phyloP scores from a whole-genome alignment of 2,329 filamentous ascomycete species.

The Aspergillus flavus region DNA sequence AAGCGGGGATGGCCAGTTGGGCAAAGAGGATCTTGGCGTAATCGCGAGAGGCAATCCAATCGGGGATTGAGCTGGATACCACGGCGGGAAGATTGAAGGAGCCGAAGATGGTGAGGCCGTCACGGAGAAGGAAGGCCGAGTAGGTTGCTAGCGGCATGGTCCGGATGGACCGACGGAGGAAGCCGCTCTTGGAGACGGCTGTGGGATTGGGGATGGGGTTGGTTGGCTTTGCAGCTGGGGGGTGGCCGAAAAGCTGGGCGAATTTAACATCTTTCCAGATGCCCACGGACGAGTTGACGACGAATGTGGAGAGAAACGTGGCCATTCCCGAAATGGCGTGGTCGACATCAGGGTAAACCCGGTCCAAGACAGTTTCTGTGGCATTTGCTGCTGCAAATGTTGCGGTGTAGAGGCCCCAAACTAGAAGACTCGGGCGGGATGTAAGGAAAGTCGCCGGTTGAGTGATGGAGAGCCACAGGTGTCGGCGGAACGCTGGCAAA shows the following conservation, averaged over 20 bases:
- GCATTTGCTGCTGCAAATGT: constrained; percentile 87
- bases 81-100: constrained; percentile 36
- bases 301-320: constrained; percentile 76
- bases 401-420: constrained; percentile 69
- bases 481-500: constrained; percentile 35
- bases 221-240: constrained; percentile 15
- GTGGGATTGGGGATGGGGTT: constrained; percentile 5
- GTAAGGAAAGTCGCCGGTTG: constrained; percentile 42
- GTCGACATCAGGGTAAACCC: constrained; percentile 54
- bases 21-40: constrained; percentile 82
- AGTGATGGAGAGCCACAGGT: constrained; percentile 38
- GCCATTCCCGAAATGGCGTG: constrained; percentile 68
- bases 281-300: constrained; percentile 76
- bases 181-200: constrained; percentile 18
- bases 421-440: constrained; percentile 45
- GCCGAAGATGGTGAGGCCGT: constrained; percentile 79
- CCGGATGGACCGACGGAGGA: constrained; percentile 30
- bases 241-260: constrained; percentile 67
- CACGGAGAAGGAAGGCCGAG: constrained; percentile 72
- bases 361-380: constrained; percentile 76
- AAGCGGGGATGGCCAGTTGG: constrained; percentile 77
- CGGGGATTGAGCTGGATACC: constrained; percentile 56
- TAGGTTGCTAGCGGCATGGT: constrained; percentile 51
- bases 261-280: constrained; percentile 83
- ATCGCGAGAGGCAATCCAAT: constrained; percentile 77